A percentile compares a stretch with the other conserved stretches of the same genome.
These are phyloP conservation scores for Cetraspora pellucida DNA, from an alignment of 192 early-diverging fungal species.

Conservation along the genomic window DNA sequence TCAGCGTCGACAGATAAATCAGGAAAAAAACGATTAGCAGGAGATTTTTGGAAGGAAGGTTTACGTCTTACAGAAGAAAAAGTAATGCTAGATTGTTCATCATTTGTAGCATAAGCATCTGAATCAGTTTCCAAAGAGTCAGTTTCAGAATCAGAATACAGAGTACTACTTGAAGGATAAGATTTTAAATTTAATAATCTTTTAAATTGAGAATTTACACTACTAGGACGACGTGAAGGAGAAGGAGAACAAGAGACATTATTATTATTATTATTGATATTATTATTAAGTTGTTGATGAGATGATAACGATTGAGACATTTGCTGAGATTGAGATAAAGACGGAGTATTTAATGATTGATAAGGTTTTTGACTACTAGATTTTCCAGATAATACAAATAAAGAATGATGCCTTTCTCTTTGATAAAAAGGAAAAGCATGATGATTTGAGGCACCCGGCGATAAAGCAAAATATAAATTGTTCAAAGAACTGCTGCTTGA, in stretches of 20 bases:
- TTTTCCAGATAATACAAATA: slow-evolving; percentile 26
- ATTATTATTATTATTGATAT: neutral
- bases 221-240: slow-evolving; percentile 24
- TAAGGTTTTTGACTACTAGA: neutral
- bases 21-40: slow-evolving; percentile 23
- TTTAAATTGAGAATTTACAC: slow-evolving; percentile 30
- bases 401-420: slow-evolving; percentile 33
- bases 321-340: neutral
- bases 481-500: slow-evolving; percentile 20
- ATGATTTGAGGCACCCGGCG: too few relatives aligned
- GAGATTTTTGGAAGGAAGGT: slow-evolving; percentile 26
- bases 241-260: neutral
- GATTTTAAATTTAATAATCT: slow-evolving; percentile 21
- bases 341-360: neutral
- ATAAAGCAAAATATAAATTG: neutral
- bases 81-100: slow-evolving; percentile 12
- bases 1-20: slow-evolving; percentile 31
- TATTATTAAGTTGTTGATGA: neutral
- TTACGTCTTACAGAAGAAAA: slow-evolving; percentile 14
- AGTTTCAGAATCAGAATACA: slow-evolving; percentile 34
- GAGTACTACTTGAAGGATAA: slow-evolving; percentile 23
- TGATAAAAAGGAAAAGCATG: slow-evolving; percentile 7
- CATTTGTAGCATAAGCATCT: slow-evolving; percentile 25
- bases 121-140: slow-evolving; percentile 32
- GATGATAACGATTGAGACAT: neutral